These are phyloP conservation scores for Liriodendron chinense DNA, from an alignment of 164 flowering plant species.

Conservation along the genomic window DNA sequence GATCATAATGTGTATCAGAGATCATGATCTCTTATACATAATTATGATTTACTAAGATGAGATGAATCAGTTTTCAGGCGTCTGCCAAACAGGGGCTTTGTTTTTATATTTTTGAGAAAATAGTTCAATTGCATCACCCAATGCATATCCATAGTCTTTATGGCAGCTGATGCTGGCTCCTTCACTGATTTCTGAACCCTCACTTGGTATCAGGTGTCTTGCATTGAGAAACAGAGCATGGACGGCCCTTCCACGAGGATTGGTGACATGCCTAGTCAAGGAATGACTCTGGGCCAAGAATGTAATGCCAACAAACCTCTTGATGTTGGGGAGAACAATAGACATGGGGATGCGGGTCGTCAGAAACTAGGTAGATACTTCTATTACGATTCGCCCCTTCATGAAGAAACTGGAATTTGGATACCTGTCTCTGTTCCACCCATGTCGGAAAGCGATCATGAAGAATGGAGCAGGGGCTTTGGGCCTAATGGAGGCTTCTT, in stretches of 20 bases:
- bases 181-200: neutral
- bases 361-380: conserved; percentile 60
- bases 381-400: conserved; percentile 69
- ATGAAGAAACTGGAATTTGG: conserved; percentile 92
- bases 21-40: no score
- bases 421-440: conserved; percentile 99
- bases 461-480: conserved; percentile 60
- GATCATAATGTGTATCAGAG: no score
- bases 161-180: neutral
- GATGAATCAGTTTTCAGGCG: neutral
- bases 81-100: neutral
- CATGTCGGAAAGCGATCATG: conserved; percentile 67
- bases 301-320: neutral
- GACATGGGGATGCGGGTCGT: neutral
- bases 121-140: no score
- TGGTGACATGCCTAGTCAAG: neutral
- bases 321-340: neutral
- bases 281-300: neutral
- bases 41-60: neutral
- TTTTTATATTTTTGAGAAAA: neutral
- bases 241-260: neutral
- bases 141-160: no score
- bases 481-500: conserved; percentile 67
- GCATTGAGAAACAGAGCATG: neutral
- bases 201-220: conserved; percentile 7